Base-by-base conservation (phyloP, 1,284 basidiomycete genomes). In the Mycena citricolor region DNA sequence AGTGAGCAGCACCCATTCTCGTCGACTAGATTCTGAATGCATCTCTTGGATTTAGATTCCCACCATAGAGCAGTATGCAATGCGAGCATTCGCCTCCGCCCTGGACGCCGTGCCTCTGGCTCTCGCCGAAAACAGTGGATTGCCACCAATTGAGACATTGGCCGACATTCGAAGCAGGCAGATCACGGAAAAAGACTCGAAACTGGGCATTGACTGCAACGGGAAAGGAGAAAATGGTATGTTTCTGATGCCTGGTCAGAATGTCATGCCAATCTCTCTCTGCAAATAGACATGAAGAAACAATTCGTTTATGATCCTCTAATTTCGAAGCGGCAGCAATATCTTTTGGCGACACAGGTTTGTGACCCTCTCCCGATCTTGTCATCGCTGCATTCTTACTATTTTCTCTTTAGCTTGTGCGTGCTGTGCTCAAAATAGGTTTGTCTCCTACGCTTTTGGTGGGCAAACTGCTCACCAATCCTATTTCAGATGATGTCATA, bases 41-140 rank as follows among this genome's bases (percentile, higher is more conserved):
- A 23, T 21, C 44, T 36, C n/a, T 46, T 47, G 32, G 40, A 17
- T 19, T 12, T 52, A 91, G 86, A 97, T 97, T 58, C 86, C 95
- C 2, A 81, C 91, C 8, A 95, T 99, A 59, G 95, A 99, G 69
- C 95, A 99, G 74, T 99, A 99, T 63, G 95, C 95, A 1, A 98
- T 99, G 94, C 88, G 95, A 32, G 94, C 95, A 13, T 99, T 98
- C 63, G 81, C 95, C 1, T 89, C 90, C 22, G 95, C 95, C 8
- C 73, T 99, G 7, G 95, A 99, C 60, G 79, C 94, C 8, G 73
- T 98, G 40, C 97, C 97, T 7, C 80, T 98, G 13, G 95, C 97
- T 2, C 75, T 99, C 8, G 95, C 97, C 4, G 97, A 99, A 67
- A 99, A 99, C 75, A 95, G 92, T 54, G 95, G 95, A 40, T 70